These are phyloP conservation scores for Eustoma russellianum DNA, from an alignment of 257 asterid genomes.

Conservation along the genomic window DNA sequence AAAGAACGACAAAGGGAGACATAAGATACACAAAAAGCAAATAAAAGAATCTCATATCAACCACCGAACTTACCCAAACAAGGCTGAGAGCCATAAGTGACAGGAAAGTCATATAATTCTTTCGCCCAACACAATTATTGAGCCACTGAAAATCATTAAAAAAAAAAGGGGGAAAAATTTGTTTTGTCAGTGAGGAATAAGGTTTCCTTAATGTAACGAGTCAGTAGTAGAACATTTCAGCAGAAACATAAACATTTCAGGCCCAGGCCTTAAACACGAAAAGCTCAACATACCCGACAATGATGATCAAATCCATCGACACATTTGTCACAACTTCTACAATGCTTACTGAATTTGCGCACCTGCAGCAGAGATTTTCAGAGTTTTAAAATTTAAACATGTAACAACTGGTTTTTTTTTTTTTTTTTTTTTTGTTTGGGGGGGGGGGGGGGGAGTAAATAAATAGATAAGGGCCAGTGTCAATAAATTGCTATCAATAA, in stretches of 20 bases:
- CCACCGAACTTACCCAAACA: slow-evolving; percentile 68
- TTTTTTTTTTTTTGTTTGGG: too few species aligned
- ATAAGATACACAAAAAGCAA: slow-evolving; percentile 1
- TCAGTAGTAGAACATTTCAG: background rate
- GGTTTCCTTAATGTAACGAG: slow-evolving; percentile 4
- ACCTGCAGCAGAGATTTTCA: slow-evolving; percentile 39
- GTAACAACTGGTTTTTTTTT: too few species aligned
- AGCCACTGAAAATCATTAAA: slow-evolving; percentile 62
- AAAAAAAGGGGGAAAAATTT: too few species aligned
- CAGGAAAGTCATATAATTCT: slow-evolving; percentile 75
- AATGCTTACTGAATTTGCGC: slow-evolving; percentile 92
- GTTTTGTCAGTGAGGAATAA: too few species aligned
- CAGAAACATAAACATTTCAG: slow-evolving; percentile 8
- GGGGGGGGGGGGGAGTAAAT: too few species aligned
- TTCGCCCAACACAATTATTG: slow-evolving; percentile 92
- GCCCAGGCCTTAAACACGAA: background rate
- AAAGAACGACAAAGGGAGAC: slow-evolving; percentile 14
- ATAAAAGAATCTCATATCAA: slow-evolving; percentile 1
- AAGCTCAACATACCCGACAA: slow-evolving; percentile 64
- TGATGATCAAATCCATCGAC: slow-evolving; percentile 99
- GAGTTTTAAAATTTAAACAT: background rate
- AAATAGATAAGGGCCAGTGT: too few species aligned
- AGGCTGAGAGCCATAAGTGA: slow-evolving; percentile 81
- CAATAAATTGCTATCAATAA: too few species aligned
- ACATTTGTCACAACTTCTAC: slow-evolving; percentile 99